Evolutionary conservation across 2,329 filamentous ascomycete species (phyloP), one percentile per base, ranked within the genome.

Genomic region (Stagonosporopsis vannaccii): DNA sequence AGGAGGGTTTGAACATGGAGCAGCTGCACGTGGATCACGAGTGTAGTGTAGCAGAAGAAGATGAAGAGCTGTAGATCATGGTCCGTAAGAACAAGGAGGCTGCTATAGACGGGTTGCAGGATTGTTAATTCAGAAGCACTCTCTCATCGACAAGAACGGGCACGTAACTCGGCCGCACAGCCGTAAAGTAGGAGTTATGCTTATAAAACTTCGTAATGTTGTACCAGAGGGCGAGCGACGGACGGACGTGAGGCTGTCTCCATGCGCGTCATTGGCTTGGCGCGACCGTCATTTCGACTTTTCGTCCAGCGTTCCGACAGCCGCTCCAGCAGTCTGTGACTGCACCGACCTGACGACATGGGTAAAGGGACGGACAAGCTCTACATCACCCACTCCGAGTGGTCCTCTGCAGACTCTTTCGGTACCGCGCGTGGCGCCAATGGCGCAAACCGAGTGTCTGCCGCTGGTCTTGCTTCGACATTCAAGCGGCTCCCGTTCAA

Each of bases 401-500:
- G 95, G 95, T 89, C 92, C 7, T 97, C 92, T 6, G 87, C 89
- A 43, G 93, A 97, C 77, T 88, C 91, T 56, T 97, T 91, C 78
- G 90, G 90, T 28, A 92, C 92, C 65, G 93, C 88, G 73, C 88
- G 88, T 52, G 87, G 87, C 66, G 85, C 89, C 53, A 88, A 87
- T 46, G 80, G 81, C 75, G 84, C 73, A 74, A 87, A 79, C 77
- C 83, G 69, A 62, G 80, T 76, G 75, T 83, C 76, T 20, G 76
- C 77, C 43, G 78, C 80, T 2, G 85, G 86, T 62, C 62, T 72
- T 15, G 59, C 69, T 17, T 84, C 86, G 44, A 84, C 85, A 33
- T 98, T 98, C 81, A 91, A 90, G 71, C 90, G 92, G 41, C 85
- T 99, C 1, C 95, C 96, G 26, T 99, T 96, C 85, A 98, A 97